phyloP scores from a whole-genome alignment of 306 rosid species.

The Ammopiptanthus mongolicus region DNA sequence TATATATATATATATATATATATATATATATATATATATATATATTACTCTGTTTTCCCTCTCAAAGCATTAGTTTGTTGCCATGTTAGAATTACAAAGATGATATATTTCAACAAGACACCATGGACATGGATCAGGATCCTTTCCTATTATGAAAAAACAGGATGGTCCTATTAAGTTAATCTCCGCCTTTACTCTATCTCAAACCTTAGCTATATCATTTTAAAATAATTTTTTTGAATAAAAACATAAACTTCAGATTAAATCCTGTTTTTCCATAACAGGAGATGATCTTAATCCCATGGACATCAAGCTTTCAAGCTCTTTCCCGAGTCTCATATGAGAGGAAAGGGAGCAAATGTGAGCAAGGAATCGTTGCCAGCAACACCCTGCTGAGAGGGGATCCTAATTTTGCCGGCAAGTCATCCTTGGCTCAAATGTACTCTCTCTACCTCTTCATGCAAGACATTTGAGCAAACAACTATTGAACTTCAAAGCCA shows the following conservation, averaged over 20 bases:
- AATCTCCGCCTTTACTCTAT: too few relatives aligned
- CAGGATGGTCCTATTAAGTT: too few relatives aligned
- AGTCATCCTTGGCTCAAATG: constrained; percentile 52
- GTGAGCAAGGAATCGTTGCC: constrained; percentile 23
- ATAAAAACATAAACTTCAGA: too few relatives aligned
- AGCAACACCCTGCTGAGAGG: not conserved
- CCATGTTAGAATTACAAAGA: not conserved
- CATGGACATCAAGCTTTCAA: not conserved
- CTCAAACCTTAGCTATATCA: too few relatives aligned
- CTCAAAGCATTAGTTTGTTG: not conserved
- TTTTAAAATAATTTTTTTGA: too few relatives aligned
- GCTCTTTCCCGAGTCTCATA: constrained; percentile 12
- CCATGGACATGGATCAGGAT: not conserved
- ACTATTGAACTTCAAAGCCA: not conserved
- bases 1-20: too few relatives aligned
- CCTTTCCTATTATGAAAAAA: too few relatives aligned
- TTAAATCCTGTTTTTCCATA: too few relatives aligned
- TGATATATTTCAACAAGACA: not conserved
- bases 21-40: too few relatives aligned
- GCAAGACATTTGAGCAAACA: constrained; percentile 23
- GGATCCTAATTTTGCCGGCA: constrained; percentile 17
- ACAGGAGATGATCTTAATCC: too few relatives aligned
- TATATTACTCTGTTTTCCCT: not conserved
- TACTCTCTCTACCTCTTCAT: constrained; percentile 35
- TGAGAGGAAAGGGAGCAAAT: constrained; percentile 25